Base-by-base conservation (phyloP, 768 basidiomycete species). In the Ephemerocybe angulata region DNA sequence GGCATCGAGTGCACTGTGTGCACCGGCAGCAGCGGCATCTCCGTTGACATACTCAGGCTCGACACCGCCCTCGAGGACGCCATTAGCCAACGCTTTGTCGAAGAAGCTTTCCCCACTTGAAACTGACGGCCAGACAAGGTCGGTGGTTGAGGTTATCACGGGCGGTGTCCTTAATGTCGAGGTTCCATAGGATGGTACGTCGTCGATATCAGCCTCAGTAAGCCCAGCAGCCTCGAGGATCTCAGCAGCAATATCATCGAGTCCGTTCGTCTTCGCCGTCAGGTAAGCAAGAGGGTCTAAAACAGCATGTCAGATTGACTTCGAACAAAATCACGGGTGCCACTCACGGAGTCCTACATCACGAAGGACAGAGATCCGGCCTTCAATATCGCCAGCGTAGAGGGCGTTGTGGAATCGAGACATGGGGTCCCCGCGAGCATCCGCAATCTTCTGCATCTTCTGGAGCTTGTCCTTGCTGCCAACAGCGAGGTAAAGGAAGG, bases 361-460 rank as follows among this genome's bases (percentile, higher is more conserved):
- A 48, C 88, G 79, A 54, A 99, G 72, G 30, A 98, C 91, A 22
- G 86, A 76, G 48, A 99, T 92, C 54, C 97, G 81, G 33, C 86
- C 86, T 58, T 79, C 72, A 42, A 95, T 82, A 70, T 98, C 94
- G 31, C 95, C 94, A 22, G 92, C 86, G 72, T 98, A 99, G 21
- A 99, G 75, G 1, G 97, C 93, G 66, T 98, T 98, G 66, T 99
- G 97, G 83, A 98, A 98, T 42, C 93, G 82, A 15, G 95, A 96
- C 95, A 98, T 98, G 21, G 93, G 91, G 65, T 98, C 93, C 0
- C 93, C 93, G 53, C 97, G 81, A 49, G 92, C 93, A 65, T 93
- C 87, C 1, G 97, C 95, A 62, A 99, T 98, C 72, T 93, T 93
- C 70, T 95, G 93, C 97, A 99, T 99, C 76, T 98, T 98, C 2